phyloP scores from a whole-genome alignment of 2,329 filamentous ascomycete genomes.

The Monilinia fructigena region DNA sequence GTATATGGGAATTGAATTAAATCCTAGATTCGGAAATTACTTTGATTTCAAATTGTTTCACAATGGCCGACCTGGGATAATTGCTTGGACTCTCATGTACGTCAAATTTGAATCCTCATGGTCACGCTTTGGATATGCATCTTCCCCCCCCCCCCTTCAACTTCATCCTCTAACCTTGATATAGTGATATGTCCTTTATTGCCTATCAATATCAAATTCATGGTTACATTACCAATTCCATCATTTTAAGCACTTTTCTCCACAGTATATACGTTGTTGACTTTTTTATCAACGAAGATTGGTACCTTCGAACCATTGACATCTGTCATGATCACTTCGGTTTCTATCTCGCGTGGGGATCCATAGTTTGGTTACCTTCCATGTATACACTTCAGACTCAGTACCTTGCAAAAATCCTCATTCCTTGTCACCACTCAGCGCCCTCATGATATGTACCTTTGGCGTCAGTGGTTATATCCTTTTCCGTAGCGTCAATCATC shows the following conservation, averaged over 20 bases:
- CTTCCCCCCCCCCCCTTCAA: neutral
- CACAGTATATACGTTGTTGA: constrained; percentile 49
- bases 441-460: constrained; percentile 36
- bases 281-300: constrained; percentile 51
- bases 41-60: constrained; percentile 51
- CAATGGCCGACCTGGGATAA: constrained; percentile 49
- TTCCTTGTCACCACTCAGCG: constrained; percentile 35
- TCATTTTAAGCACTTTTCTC: constrained; percentile 47
- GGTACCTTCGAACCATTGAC: constrained; percentile 48
- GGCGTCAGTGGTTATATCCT: constrained; percentile 45
- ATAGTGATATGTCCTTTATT: constrained; percentile 43
- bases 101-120: constrained; percentile 23
- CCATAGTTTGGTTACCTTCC: constrained; percentile 46
- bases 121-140: constrained; percentile 8
- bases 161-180: constrained; percentile 8
- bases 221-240: constrained; percentile 44
- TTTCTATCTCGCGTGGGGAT: constrained; percentile 47
- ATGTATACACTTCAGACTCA: constrained; percentile 51
- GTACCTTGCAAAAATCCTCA: constrained; percentile 47
- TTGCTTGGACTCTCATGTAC: constrained; percentile 49
- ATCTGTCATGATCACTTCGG: constrained; percentile 47
- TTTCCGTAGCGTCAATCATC: constrained; percentile 48
- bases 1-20: constrained; percentile 49
- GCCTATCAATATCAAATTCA: constrained; percentile 46
- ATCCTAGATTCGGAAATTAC: constrained; percentile 44